Conservation (phyloP, 2,329 filamentous ascomycete genomes). For the Penicillium sp. region DNA sequence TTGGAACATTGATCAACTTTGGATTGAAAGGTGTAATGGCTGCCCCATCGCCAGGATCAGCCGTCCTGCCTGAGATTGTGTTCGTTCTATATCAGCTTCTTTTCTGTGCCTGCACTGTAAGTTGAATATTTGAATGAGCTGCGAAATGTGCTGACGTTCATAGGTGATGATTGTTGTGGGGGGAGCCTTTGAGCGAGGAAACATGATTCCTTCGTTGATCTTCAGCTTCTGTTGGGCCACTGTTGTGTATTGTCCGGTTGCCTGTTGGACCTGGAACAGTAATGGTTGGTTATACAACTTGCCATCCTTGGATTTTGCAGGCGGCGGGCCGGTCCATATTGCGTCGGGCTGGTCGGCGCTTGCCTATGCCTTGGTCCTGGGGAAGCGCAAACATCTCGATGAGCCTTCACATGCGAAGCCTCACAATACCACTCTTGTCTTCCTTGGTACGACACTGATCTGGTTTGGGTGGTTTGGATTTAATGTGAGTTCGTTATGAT, state of each 20-base stretch:
- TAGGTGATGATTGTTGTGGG: constrained; percentile 64
- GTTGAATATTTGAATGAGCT: neutral
- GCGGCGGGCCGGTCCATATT: constrained; percentile 74
- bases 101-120: constrained; percentile 53
- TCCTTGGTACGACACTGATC: constrained; percentile 62
- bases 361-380: constrained; percentile 72
- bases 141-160: neutral
- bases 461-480: constrained; percentile 59
- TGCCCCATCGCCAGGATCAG: constrained; percentile 60
- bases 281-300: constrained; percentile 71
- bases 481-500: constrained; percentile 39
- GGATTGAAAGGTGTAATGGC: constrained; percentile 61
- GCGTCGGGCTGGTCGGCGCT: constrained; percentile 70
- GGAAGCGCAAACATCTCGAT: constrained; percentile 62
- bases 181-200: constrained; percentile 64
- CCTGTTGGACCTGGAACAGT: constrained; percentile 76
- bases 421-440: constrained; percentile 72
- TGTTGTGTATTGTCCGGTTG: constrained; percentile 70
- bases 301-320: constrained; percentile 72
- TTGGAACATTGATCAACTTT: constrained; percentile 63
- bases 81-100: constrained; percentile 67
- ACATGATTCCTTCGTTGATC: constrained; percentile 63
- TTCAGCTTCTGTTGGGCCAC: constrained; percentile 74
- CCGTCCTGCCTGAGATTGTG: constrained; percentile 62
- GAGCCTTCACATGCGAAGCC: constrained; percentile 56